Base-by-base conservation (phyloP, 768 basidiomycete species). In the Cystoderma amianthinum region DNA sequence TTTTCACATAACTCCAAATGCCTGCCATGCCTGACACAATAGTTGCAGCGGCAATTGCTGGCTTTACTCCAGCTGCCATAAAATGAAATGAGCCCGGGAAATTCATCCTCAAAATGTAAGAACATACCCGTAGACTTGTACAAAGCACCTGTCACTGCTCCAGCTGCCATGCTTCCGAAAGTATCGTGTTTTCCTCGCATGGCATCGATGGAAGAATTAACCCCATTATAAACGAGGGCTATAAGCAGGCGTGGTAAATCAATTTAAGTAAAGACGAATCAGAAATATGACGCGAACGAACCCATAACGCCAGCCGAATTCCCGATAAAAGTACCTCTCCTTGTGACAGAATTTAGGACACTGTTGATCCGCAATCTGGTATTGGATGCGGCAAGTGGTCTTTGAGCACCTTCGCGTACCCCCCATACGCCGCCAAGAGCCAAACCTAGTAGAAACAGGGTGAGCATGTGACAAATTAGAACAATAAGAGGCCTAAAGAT, bases 281-380 rank as follows among this genome's bases (percentile, higher is more conserved):
- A 48, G 46, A 44, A 56, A 49, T 46, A 58, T 54, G 49, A 60
- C 49, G 56, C 48, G 47, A 59, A 76, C 88, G 63, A 55, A 97
- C 96, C 96, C 48, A 98, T 72, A 47, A 97, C 89, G 61, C 96
- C 96, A 60, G 94, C 89, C 57, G 92, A 96, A 72, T 98, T 99
- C 56, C 93, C 96, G 65, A 96, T 84, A 67, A 95, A 96, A 35
- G 91, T 95, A 22, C 96, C 96, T 67, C 96, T 78, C 67, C 95
- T 73, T 46, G 96, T 98, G 61, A 95, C 81, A 59, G 91, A 88
- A 74, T 98, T 99, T 51, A 99, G 76, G 46, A 99, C 68, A 61
- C 91, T 94, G 67, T 98, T 99, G 69, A 98, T 84, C 72, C 96
- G 83, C 61, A 99, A 68, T 55, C 91, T 76, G 44, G 80, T 61